Base-by-base conservation (phyloP, 2,329 filamentous ascomycete genomes). In the Phialophora expanda region DNA sequence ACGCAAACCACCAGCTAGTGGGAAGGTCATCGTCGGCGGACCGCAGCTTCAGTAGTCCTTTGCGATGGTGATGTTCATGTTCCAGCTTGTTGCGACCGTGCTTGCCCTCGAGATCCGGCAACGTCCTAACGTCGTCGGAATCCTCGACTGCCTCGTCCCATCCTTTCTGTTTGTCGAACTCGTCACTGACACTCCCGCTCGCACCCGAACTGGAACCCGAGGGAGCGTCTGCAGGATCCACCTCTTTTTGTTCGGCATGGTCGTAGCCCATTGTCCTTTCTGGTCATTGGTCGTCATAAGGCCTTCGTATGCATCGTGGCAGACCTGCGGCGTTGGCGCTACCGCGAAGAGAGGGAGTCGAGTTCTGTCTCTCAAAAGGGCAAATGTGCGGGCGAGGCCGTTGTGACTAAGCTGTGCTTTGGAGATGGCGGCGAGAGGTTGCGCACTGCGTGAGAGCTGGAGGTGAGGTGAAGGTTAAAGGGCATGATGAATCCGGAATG, bases 1-100 rank as follows among this genome's bases (percentile, higher is more conserved):
- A 82, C 1, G 81, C 81, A 68, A 83, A 75, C 82, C 82, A 84
- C 81, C 81, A 83, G 58, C 80, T 77, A 59, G 74, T 73, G 46
- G 69, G 77, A 51, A 80, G 77, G 56, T 79, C 78, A 67, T 82
- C 80, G 17, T 81, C 79, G 24, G 76, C 71, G 2, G 78, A 76
- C 56, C 79, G 73, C 73, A 79, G 73, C 22, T 73, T 73, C 60
- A 79, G 74, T 0, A 71, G 69, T 11, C 70, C 70, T 20, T 60
- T 51, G 46, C 63, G 66, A 26, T 61, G 65, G 30, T 66, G 66
- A 26, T 62, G 65, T 53, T 26, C 28, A 22, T 32, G 50, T 56
- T 62, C 51, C 32, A 62, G 26, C 34, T 53, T 50, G 48, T 62
- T 57, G 26, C 32, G 41, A 22, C 55, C 61, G 28, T 63, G 66